These are phyloP conservation scores for Suillus hirtellus DNA, from an alignment of 768 basidiomycete species.

Conservation along the genomic window DNA sequence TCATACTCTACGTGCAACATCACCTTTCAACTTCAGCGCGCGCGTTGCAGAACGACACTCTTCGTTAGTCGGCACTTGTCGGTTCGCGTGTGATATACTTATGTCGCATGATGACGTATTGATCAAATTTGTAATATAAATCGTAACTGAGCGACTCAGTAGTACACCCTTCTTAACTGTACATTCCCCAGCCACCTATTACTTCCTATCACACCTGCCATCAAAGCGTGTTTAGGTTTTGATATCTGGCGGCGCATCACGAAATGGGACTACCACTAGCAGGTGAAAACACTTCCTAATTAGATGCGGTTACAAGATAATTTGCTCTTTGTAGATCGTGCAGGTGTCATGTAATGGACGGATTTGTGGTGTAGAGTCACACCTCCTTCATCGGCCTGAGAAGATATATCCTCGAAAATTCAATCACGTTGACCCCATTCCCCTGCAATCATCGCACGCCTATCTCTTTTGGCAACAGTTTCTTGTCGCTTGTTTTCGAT, in stretches of 20 bases:
- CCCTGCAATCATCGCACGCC: slow-evolving; percentile 7
- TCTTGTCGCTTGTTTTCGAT: slow-evolving; percentile 7
- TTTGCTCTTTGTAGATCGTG: neutral
- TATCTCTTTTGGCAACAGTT: slow-evolving; percentile 7
- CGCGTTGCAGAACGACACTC: too few species aligned
- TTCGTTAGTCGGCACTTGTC: too few species aligned
- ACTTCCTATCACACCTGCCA: neutral
- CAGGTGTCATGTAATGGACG: slow-evolving; percentile 3
- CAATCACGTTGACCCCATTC: neutral
- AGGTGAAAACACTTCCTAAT: slow-evolving; percentile 14
- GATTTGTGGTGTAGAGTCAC: slow-evolving; percentile 12
- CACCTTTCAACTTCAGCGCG: too few species aligned
- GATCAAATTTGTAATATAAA: too few species aligned
- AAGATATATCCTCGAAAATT: slow-evolving; percentile 12
- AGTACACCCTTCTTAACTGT: too few species aligned
- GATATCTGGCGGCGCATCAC: neutral
- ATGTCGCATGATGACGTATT: too few species aligned
- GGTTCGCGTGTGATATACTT: too few species aligned
- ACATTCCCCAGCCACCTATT: neutral
- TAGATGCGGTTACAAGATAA: neutral
- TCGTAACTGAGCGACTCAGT: too few species aligned
- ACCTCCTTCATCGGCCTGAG: slow-evolving; percentile 11
- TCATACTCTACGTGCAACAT: too few species aligned
- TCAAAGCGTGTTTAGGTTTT: neutral
- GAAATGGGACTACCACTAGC: neutral